Evolutionary conservation across 2,329 filamentous ascomycete species (phyloP).

Genomic region (Pseudogymnoascus sp.): DNA sequence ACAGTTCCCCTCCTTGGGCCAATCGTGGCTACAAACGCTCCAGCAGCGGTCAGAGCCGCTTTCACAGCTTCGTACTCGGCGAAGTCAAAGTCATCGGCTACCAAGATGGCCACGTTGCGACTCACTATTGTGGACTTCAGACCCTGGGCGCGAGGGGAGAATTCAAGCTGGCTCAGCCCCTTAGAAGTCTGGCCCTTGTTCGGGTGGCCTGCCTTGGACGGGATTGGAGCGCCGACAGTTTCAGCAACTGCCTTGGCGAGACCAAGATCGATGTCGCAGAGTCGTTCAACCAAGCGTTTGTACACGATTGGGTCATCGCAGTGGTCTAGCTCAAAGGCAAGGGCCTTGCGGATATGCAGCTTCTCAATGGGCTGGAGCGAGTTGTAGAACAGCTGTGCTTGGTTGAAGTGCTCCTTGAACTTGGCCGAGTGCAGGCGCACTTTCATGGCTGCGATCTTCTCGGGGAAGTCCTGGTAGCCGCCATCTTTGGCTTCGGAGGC

Average conservation of each 20-base stretch:
- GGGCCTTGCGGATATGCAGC: slow-evolving; percentile 50
- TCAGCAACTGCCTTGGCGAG: slow-evolving; percentile 64
- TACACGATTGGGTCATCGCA: slow-evolving; percentile 75
- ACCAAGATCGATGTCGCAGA: slow-evolving; percentile 64
- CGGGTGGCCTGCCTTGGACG: slow-evolving; percentile 42
- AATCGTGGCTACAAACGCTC: slow-evolving; percentile 67
- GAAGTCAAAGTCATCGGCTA: slow-evolving; percentile 70
- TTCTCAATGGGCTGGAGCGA: slow-evolving; percentile 63
- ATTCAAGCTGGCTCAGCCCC: slow-evolving; percentile 63
- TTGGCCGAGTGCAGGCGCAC: slow-evolving; percentile 60
- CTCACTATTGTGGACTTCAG: slow-evolving; percentile 58
- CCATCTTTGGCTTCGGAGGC: slow-evolving; percentile 51
- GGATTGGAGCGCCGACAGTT: slow-evolving; percentile 58
- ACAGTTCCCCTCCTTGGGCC: slow-evolving; percentile 60
- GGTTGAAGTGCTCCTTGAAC: slow-evolving; percentile 69
- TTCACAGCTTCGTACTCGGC: slow-evolving; percentile 59
- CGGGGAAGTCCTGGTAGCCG: slow-evolving; percentile 61
- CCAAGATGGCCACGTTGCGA: slow-evolving; percentile 66
- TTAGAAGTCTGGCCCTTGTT: slow-evolving; percentile 65
- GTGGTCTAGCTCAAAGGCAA: slow-evolving; percentile 69
- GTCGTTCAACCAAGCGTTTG: slow-evolving; percentile 57
- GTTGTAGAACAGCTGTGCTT: slow-evolving; percentile 80
- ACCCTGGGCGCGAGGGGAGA: slow-evolving; percentile 41
- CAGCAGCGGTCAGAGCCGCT: slow-evolving; percentile 51
- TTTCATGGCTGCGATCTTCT: slow-evolving; percentile 64